Conservation (phyloP, 257 asterid species). For the Solanum megistacrolobum region DNA sequence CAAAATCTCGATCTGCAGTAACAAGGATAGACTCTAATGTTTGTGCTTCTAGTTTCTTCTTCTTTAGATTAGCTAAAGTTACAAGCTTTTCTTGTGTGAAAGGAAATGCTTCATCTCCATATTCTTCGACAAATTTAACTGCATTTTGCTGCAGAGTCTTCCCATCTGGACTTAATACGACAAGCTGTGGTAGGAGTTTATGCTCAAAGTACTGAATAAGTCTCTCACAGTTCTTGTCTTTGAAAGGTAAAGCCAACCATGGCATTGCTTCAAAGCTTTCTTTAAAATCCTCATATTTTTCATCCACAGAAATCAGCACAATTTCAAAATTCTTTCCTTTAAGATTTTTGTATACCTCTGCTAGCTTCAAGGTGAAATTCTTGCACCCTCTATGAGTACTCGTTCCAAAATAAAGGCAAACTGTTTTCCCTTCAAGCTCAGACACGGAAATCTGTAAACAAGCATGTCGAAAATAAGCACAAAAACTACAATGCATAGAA, state of each 20-base stretch:
- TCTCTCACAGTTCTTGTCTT: conserved; percentile 15
- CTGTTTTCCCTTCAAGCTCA: conserved; percentile 25
- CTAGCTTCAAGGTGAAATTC: conserved; percentile 8
- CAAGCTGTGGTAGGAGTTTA: conserved; percentile 10
- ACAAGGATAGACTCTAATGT: conserved; percentile 22
- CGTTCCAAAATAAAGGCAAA: conserved; percentile 11
- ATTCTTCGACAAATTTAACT: conserved; percentile 20
- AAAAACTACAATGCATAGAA: neutral
- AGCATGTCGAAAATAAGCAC: neutral
- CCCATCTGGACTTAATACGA: conserved; percentile 23
- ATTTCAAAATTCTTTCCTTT: conserved; percentile 13
- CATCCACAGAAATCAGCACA: conserved; percentile 16
- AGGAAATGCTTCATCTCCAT: conserved; percentile 23
- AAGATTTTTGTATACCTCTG: conserved; percentile 9
- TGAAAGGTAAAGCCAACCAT: conserved; percentile 24
- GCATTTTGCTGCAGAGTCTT: conserved; percentile 15
- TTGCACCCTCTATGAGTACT: conserved; percentile 4
- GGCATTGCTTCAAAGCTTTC: conserved; percentile 13
- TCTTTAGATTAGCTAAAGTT: conserved; percentile 6
- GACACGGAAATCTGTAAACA: conserved; percentile 12
- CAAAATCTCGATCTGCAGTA: conserved; percentile 14
- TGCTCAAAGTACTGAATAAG: conserved; percentile 13
- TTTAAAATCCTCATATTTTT: conserved; percentile 10
- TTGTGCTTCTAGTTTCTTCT: conserved; percentile 18
- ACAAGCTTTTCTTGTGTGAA: conserved; percentile 16